These are phyloP conservation scores for Usnea hakonensis DNA, from an alignment of 495 filamentous ascomycete genomes.

Conservation along the genomic window DNA sequence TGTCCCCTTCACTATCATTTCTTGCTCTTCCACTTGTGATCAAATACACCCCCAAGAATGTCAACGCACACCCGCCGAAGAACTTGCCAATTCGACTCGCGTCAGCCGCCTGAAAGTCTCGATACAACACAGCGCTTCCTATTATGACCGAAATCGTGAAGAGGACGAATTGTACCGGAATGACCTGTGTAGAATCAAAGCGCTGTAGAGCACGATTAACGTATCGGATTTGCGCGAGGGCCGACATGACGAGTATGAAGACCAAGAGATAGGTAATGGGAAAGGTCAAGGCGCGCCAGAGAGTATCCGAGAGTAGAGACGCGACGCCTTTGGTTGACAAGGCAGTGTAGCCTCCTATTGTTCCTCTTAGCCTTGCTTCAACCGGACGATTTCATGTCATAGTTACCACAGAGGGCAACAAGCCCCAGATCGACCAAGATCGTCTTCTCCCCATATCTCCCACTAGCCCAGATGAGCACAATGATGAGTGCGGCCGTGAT, in stretches of 20 bases:
- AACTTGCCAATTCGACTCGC: conserved; percentile 68
- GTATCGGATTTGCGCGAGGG: conserved; percentile 91
- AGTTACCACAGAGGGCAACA: conserved; percentile 79
- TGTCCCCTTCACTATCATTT: conserved; percentile 38
- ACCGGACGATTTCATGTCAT: not conserved
- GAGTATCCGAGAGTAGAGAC: conserved; percentile 80
- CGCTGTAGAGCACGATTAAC: conserved; percentile 89
- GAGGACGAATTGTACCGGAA: conserved; percentile 92
- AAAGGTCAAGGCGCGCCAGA: conserved; percentile 80
- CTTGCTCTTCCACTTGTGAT: conserved; percentile 62
- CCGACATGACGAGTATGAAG: conserved; percentile 69
- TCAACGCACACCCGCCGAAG: conserved; percentile 77
- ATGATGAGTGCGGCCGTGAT: conserved; percentile 66
- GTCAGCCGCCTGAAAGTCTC: conserved; percentile 80
- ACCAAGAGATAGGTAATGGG: conserved; percentile 83
- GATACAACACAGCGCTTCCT: conserved; percentile 84
- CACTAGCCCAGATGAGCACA: conserved; percentile 71
- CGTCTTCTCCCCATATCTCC: conserved; percentile 68
- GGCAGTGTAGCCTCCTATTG: conserved; percentile 80
- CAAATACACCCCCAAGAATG: conserved; percentile 88
- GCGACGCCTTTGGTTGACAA: conserved; percentile 94
- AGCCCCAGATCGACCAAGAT: conserved; percentile 90
- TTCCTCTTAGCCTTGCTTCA: conserved; percentile 12
- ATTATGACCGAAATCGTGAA: conserved; percentile 95
- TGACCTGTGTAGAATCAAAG: conserved; percentile 95